Evolutionary conservation across 2,329 filamentous ascomycete species (phyloP).

Genomic region (Venturia oleaginea): DNA sequence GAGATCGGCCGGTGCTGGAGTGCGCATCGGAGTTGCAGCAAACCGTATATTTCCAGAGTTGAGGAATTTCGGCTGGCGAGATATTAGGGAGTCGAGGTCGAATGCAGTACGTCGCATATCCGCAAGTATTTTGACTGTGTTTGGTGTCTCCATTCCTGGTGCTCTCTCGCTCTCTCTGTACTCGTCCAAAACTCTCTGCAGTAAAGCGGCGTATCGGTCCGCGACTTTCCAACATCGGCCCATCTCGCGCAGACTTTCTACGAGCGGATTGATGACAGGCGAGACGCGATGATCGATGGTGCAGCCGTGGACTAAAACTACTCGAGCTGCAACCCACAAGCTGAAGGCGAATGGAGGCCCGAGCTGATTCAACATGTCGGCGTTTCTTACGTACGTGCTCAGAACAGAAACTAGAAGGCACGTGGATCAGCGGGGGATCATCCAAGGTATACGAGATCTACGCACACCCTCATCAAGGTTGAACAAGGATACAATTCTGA

Average conservation of each 20-base stretch:
- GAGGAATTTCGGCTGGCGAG: slow-evolving; percentile 57
- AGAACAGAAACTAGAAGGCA: slow-evolving; percentile 50
- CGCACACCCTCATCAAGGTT: not conserved
- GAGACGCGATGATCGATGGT: slow-evolving; percentile 73
- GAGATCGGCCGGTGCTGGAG: slow-evolving; percentile 70
- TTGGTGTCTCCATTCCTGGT: slow-evolving; percentile 62
- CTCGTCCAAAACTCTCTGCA: slow-evolving; percentile 78
- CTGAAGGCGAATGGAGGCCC: slow-evolving; percentile 89
- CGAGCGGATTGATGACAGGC: slow-evolving; percentile 70
- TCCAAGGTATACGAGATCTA: not conserved
- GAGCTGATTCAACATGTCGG: slow-evolving; percentile 64
- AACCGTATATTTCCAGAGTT: not conserved
- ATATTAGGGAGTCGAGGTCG: slow-evolving; percentile 83
- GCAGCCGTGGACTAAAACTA: slow-evolving; percentile 81
- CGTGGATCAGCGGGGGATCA: not conserved
- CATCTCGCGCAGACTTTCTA: slow-evolving; percentile 72
- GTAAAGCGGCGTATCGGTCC: slow-evolving; percentile 67
- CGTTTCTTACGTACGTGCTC: slow-evolving; percentile 62
- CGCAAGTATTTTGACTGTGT: slow-evolving; percentile 74
- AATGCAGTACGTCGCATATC: slow-evolving; percentile 90
- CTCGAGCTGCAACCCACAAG: slow-evolving; percentile 80
- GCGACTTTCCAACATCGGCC: slow-evolving; percentile 81
- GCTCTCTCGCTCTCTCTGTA: slow-evolving; percentile 49
- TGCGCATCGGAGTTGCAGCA: slow-evolving; percentile 48
- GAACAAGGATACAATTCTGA: not conserved